Evolutionary conservation across 177 flowering plant genomes (phyloP).

Genomic region (Vitis hybrid): DNA sequence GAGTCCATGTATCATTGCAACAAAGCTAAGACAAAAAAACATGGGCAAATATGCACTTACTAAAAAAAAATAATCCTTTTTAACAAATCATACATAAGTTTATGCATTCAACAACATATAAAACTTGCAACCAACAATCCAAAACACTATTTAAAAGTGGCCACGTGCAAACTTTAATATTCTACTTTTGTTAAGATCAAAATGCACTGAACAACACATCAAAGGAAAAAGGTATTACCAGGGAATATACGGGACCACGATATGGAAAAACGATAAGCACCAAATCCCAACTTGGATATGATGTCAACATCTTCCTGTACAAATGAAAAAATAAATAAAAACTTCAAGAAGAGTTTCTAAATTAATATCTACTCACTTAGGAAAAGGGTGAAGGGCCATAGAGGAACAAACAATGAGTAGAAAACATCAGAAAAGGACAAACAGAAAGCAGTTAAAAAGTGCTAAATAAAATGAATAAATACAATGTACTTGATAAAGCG

Average conservation of each 20-base stretch:
- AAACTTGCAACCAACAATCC: no score
- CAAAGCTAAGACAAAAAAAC: constrained; percentile 4
- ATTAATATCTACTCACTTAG: not conserved
- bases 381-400: not conserved
- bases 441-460: no score
- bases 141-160: no score
- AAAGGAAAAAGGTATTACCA: constrained; percentile 40
- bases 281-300: constrained; percentile 77
- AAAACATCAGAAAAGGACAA: no score
- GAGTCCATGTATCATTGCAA: not conserved
- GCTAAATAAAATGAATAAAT: no score
- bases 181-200: not conserved
- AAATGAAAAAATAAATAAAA: constrained; percentile 1
- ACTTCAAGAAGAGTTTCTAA: not conserved
- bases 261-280: constrained; percentile 85
- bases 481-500: no score
- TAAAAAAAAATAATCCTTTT: no score
- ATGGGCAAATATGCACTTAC: not conserved
- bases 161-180: no score
- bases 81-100: no score
- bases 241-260: constrained; percentile 95
- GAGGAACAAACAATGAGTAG: no score
- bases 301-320: constrained; percentile 77
- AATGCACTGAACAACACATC: not conserved
- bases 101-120: no score